Conservation (phyloP, 257 asterid species). For the Capsicum rhomboideum region DNA sequence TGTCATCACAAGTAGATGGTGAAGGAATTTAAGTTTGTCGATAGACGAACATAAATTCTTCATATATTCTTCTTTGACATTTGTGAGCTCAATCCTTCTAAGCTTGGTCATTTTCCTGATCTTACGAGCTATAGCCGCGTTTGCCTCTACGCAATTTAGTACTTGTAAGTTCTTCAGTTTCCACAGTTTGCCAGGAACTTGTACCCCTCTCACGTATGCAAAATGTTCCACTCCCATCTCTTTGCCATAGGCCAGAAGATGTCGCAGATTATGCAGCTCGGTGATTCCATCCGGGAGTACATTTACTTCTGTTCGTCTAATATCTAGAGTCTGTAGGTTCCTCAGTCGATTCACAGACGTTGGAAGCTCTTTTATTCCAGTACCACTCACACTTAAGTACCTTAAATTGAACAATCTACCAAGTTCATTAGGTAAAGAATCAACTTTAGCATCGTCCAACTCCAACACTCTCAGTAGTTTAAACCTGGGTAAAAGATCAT, state of each 20-base stretch:
- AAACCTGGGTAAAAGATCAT: neutral
- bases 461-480: constrained; percentile 23
- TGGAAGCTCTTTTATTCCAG: constrained; percentile 31
- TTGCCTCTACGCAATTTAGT: constrained; percentile 4
- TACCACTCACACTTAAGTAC: constrained; percentile 29
- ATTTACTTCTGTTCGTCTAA: constrained; percentile 6
- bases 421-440: constrained; percentile 18
- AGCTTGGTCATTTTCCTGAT: constrained; percentile 20
- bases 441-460: constrained; percentile 16
- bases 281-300: constrained; percentile 21
- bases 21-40: constrained; percentile 15
- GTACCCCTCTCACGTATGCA: constrained; percentile 11
- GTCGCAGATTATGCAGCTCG: constrained; percentile 23
- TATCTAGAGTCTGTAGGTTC: constrained; percentile 16
- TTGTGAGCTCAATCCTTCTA: constrained; percentile 27
- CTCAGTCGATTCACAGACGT: constrained; percentile 6
- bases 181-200: constrained; percentile 11
- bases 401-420: constrained; percentile 23
- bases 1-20: constrained; percentile 16
- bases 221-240: neutral
- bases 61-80: constrained; percentile 19
- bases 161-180: constrained; percentile 23
- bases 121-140: constrained; percentile 8
- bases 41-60: constrained; percentile 17
- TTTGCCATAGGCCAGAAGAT: constrained; percentile 26